phyloP scores from a whole-genome alignment of 2,329 filamentous ascomycete species.

The Sarocladium strictum region DNA sequence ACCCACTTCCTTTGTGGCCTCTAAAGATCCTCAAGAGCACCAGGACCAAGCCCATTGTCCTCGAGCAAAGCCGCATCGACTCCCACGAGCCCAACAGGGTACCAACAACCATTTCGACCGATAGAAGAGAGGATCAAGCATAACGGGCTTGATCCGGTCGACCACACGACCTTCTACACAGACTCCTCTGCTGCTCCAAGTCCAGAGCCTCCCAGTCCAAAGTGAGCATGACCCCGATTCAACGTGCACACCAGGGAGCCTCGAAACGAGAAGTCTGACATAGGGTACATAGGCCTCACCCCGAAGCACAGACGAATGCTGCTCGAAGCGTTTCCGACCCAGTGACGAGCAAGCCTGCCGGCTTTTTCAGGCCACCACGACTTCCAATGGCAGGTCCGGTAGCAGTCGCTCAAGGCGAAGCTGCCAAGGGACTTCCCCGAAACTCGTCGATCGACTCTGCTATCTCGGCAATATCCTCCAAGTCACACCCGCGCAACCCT shows the following conservation, averaged over 20 bases:
- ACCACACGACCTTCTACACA: slow-evolving; percentile 28
- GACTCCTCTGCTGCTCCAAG: slow-evolving; percentile 30
- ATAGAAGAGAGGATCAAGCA: slow-evolving; percentile 13
- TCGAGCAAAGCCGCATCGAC: slow-evolving; percentile 32
- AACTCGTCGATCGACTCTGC: slow-evolving; percentile 91
- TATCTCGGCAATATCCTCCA: slow-evolving; percentile 69
- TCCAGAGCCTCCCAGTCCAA: slow-evolving; percentile 24
- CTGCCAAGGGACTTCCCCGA: slow-evolving; percentile 45
- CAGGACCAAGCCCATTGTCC: slow-evolving; percentile 44
- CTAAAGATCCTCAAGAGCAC: slow-evolving; percentile 41
- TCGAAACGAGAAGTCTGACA: slow-evolving; percentile 17
- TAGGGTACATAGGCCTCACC: slow-evolving; percentile 17
- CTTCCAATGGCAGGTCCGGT: slow-evolving; percentile 43
- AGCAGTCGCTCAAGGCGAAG: slow-evolving; percentile 32
- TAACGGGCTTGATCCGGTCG: slow-evolving; percentile 10
- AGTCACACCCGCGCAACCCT: slow-evolving; percentile 41
- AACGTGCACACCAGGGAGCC: neutral
- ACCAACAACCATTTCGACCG: slow-evolving; percentile 19
- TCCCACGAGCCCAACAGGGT: slow-evolving; percentile 14
- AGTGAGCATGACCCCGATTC: slow-evolving; percentile 20
- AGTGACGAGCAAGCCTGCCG: slow-evolving; percentile 37
- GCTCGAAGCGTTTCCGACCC: slow-evolving; percentile 38
- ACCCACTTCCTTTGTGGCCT: slow-evolving; percentile 15
- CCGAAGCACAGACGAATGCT: slow-evolving; percentile 37
- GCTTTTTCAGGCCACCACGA: slow-evolving; percentile 30